phyloP scores from a whole-genome alignment of 2,329 filamentous ascomycete species.

The Beauveria varroae region DNA sequence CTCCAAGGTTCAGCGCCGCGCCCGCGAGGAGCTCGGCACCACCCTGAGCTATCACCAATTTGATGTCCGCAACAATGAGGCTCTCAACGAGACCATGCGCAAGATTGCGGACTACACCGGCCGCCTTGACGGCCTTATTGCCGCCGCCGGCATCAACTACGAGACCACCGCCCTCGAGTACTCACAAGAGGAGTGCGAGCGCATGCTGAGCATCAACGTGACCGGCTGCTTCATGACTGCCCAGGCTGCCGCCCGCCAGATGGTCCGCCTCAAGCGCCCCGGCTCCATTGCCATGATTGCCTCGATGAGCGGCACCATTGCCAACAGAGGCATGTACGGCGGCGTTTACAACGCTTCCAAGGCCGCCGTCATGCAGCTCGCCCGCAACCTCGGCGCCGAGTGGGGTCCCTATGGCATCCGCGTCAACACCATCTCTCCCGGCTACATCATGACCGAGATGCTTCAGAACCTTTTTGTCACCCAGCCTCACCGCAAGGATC shows the following conservation, averaged over 20 bases:
- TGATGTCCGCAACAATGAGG: slow-evolving; percentile 66
- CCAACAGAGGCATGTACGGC: slow-evolving; percentile 52
- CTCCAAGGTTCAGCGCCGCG: slow-evolving; percentile 54
- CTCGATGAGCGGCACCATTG: slow-evolving; percentile 63
- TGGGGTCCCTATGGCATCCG: slow-evolving; percentile 68
- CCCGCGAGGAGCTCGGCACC: slow-evolving; percentile 56
- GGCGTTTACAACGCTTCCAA: slow-evolving; percentile 72
- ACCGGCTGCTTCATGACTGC: slow-evolving; percentile 83
- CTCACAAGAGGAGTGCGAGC: slow-evolving; percentile 62
- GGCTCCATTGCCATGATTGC: slow-evolving; percentile 61
- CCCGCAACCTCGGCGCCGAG: slow-evolving; percentile 62
- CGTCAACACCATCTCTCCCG: slow-evolving; percentile 74
- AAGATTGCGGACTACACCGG: slow-evolving; percentile 63
- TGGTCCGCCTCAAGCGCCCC: slow-evolving; percentile 48
- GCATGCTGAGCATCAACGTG: slow-evolving; percentile 78
- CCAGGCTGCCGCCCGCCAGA: slow-evolving; percentile 77
- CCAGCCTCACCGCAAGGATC: slow-evolving; percentile 57
- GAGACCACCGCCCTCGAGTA: slow-evolving; percentile 80
- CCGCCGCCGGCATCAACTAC: slow-evolving; percentile 66
- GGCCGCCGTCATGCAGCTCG: slow-evolving; percentile 65
- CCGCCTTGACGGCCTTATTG: slow-evolving; percentile 71
- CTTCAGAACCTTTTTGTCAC: slow-evolving; percentile 70
- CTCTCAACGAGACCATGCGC: slow-evolving; percentile 59
- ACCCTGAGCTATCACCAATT: slow-evolving; percentile 67
- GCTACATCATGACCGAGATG: slow-evolving; percentile 79